Percentiles rank a stretch among this genome's conserved stretches.
Evolutionary conservation across 768 basidiomycete species (phyloP).

Genomic region (Hortiboletus campestris): DNA sequence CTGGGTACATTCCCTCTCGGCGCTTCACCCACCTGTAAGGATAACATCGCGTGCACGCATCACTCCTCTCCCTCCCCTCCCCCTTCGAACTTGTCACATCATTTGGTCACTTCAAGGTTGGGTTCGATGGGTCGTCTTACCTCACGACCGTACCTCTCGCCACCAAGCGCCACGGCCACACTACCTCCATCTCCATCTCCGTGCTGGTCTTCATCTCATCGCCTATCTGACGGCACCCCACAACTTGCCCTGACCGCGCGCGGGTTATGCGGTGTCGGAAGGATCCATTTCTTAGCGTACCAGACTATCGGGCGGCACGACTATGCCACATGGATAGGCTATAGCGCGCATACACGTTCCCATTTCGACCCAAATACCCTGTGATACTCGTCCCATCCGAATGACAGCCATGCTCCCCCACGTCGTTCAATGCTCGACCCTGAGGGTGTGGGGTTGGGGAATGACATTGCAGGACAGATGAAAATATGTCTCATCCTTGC

Average conservation of each 20-base stretch:
- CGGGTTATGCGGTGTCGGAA: slow-evolving; percentile 5
- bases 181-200: slow-evolving; percentile 2
- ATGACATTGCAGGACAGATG: not conserved
- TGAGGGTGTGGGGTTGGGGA: not conserved
- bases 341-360: slow-evolving; percentile 4
- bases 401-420: not conserved
- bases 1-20: not conserved
- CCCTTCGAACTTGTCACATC: not conserved
- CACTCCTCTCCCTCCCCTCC: not conserved
- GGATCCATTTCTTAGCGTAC: not conserved
- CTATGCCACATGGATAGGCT: not conserved
- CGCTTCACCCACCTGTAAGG: not conserved
- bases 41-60: not conserved
- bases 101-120: not conserved
- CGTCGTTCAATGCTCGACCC: not conserved
- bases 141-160: not conserved
- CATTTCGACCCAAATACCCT: not conserved
- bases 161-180: not conserved
- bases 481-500: not conserved
- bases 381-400: no score
- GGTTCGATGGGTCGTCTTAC: not conserved
- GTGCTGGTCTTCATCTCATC: not conserved
- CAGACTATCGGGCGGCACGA: not conserved
- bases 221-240: not conserved
- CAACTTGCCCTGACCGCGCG: not conserved